phyloP scores from a whole-genome alignment of 805 yeast species.

The Tetrapisispora nanseiensis region DNA sequence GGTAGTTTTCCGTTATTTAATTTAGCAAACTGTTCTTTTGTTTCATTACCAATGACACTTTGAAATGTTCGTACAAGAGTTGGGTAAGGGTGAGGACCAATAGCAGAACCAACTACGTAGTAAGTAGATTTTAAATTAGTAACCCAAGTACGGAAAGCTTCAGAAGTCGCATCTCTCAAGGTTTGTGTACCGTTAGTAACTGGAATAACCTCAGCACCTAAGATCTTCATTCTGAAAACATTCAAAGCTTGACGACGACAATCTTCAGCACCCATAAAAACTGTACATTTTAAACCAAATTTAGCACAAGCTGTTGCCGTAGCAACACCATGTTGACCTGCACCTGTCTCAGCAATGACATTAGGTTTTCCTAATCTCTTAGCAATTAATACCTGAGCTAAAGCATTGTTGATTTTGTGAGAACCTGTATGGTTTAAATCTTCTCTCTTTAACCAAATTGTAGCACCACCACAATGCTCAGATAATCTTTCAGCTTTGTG shows the following conservation, averaged over 20 bases:
- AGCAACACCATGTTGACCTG: conserved; percentile 91
- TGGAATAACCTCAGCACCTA: conserved; percentile 92
- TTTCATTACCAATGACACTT: conserved; percentile 90
- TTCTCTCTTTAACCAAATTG: conserved; percentile 96
- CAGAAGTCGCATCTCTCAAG: conserved; percentile 94
- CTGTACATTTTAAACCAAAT: conserved; percentile 87
- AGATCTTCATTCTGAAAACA: conserved; percentile 91
- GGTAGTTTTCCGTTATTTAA: conserved; percentile 79
- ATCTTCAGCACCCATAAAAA: conserved; percentile 98
- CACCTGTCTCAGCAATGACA: conserved; percentile 85
- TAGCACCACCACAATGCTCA: conserved; percentile 87
- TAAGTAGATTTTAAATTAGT: conserved; percentile 78
- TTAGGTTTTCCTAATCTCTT: conserved; percentile 67
- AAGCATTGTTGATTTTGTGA: conserved; percentile 76
- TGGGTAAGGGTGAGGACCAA: conserved; percentile 99
- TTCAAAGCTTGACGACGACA: conserved; percentile 96
- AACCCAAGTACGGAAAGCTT: conserved; percentile 95
- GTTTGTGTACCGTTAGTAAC: conserved; percentile 94
- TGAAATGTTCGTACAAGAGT: conserved; percentile 97
- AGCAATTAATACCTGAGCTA: conserved; percentile 74
- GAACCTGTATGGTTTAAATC: conserved; percentile 88
- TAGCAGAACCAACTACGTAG: conserved; percentile 95
- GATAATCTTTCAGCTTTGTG: conserved; percentile 87
- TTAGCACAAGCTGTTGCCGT: conserved; percentile 89
- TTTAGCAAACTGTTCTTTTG: conserved; percentile 79